These are phyloP conservation scores for Clonostachys chloroleuca DNA, from an alignment of 2,329 filamentous ascomycete genomes.

Conservation along the genomic window DNA sequence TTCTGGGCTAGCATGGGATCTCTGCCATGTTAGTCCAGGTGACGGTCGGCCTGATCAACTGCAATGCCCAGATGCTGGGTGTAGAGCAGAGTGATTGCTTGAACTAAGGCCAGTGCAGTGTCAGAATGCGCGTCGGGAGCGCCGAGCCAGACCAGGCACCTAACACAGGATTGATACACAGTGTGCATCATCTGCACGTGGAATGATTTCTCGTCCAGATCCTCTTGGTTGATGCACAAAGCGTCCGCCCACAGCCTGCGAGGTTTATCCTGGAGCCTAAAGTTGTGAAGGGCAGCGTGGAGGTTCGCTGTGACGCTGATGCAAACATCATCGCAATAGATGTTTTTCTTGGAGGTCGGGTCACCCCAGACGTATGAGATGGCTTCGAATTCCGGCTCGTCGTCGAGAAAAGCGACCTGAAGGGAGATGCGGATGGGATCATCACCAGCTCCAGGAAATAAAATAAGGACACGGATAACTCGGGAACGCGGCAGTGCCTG, in stretches of 20 bases:
- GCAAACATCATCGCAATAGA: background rate
- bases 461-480: background rate
- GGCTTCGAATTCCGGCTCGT: background rate
- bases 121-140: background rate
- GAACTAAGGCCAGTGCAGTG: background rate
- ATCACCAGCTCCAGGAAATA: background rate
- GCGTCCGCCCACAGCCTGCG: conserved; percentile 11
- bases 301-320: background rate
- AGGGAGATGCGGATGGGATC: background rate
- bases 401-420: background rate
- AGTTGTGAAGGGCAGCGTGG: background rate
- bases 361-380: conserved; percentile 1
- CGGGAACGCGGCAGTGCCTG: no score
- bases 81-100: background rate
- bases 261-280: background rate
- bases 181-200: conserved; percentile 14
- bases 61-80: background rate
- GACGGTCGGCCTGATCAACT: background rate
- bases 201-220: conserved; percentile 7
- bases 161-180: conserved; percentile 7
- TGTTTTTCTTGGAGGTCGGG: background rate
- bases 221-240: conserved; percentile 14
- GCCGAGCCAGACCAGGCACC: background rate
- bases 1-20: background rate
- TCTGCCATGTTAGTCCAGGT: background rate